Evolutionary conservation across 2,329 filamentous ascomycete species (phyloP), one percentile per base, ranked within the genome.

Genomic region (Tothia fuscella): DNA sequence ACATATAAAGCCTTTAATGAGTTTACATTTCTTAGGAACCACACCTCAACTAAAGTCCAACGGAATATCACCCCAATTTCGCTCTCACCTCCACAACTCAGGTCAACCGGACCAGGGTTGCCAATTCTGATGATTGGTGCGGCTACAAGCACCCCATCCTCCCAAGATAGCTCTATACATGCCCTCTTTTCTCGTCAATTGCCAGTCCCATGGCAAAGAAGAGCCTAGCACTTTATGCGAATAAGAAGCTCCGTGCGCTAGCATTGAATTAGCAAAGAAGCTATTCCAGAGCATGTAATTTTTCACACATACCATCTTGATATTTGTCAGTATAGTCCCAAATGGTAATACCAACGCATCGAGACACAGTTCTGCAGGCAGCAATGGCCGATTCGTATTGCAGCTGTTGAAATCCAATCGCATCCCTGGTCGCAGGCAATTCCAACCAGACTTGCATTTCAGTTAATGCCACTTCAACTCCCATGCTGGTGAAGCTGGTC

Each of bases 301-400:
- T 25, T 7, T 37, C 22, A 40, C 6, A 7, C 12, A 9, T 10
- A 40, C 9, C 26, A 21, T 7, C 10, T 39, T 12, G 28, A 38
- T 10, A 40, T 21, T 62, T 63, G 42, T 67, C 64, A 2, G 61
- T 63, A 53, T 56, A 65, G 41, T 65, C 64, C 62, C 78, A 82
- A 35, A 78, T 68, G 1, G 75, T 78, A 45, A 80, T 70, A 26
- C 74, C 72, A 3, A 74, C 64, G 52, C 75, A 80, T 51, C 70
- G 65, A 13, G 62, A 45, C 42, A 71, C 61, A 12, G 63, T 54
- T 29, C 76, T 55, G 47, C 75, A 78, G 10, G 67, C 74, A 39
- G 67, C 65, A 47, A 67, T 65, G 17, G 74, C 67, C 17, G 36
- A 47, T 21, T 47, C 46, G 49, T 53, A 53, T 37, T 57, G 51